Conservation (phyloP, 768 basidiomycete genomes). For the Amyloporia xantha region DNA sequence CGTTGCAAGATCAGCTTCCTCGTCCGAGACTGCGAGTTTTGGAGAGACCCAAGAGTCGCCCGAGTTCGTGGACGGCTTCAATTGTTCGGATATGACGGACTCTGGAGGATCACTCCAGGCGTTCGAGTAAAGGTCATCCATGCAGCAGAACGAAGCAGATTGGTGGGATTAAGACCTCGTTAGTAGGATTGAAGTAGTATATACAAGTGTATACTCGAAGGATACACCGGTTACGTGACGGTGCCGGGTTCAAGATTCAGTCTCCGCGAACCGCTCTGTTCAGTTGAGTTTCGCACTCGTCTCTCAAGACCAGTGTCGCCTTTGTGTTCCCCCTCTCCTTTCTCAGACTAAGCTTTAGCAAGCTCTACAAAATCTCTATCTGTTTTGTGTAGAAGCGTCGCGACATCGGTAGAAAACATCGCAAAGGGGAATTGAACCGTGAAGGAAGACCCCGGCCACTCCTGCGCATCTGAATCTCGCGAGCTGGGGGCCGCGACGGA, state of each 20-base stretch:
- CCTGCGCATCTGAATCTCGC: neutral
- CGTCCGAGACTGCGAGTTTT: constrained; percentile 21
- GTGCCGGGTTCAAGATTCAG: no score
- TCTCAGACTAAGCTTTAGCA: no score
- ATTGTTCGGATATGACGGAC: constrained; percentile 4
- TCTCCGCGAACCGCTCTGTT: no score
- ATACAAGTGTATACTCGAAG: neutral
- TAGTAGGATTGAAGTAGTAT: no score
- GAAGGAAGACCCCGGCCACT: neutral
- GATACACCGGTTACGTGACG: no score
- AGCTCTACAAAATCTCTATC: no score
- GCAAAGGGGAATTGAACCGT: no score
- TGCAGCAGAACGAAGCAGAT: constrained; percentile 19
- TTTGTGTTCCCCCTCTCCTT: neutral
- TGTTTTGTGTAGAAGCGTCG: no score
- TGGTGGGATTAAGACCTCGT: no score
- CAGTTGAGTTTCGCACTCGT: no score
- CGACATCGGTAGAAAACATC: no score
- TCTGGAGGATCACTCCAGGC: constrained; percentile 53
- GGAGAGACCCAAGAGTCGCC: constrained; percentile 10
- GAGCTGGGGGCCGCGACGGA: neutral
- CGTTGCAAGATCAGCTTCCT: constrained; percentile 49
- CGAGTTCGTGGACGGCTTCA: constrained; percentile 4
- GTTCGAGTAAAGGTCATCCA: constrained; percentile 78
- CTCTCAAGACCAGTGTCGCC: no score